Base-by-base conservation (phyloP, 2,329 filamentous ascomycete genomes). In the Aquanectria penicillioides region DNA sequence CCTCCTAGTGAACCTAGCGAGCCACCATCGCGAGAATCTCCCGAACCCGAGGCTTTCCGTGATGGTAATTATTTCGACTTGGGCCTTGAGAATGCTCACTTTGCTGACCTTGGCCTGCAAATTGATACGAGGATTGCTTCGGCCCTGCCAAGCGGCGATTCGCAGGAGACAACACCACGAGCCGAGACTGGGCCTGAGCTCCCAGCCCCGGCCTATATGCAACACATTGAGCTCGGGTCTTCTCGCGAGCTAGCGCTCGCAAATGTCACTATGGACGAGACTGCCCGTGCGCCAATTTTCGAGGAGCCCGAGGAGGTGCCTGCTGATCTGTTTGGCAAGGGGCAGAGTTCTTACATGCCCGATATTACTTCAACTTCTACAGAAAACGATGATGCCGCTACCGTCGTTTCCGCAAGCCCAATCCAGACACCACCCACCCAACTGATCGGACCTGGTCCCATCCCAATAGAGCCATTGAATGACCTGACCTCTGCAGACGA, bases 141-240 rank as follows among this genome's bases (percentile, higher is more conserved):
- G 13, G 52, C 73, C 17, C 64, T 69, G 2, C 71, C 75, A 4
- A 69, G 73, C 9, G 69, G 77, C 8, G 84, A 81, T 38, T 91
- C 89, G 6, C 80, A 87, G 63, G 86, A 92, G 69, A 83, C 84
- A 1, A 93, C 90, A 1, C 90, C 91, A 1, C 91, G 86, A 60
- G 88, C 88, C 5, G 81, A 80, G 15, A 55, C 63, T n/a, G 70
- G 60, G 54, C 74, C 72, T 9, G 68, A 71, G 36, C 62, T 76
- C 11, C 71, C 70, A 7, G 48, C 36, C 20, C 36, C 59, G n/a
- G 11, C 29, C 25, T 20, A 31, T 4, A 33, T 29, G 9, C 54
- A 59, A 12, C 11, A 25, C 17, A 17, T 34, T 20, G 36, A 61
- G 8, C 44, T 17, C 7, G 25, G 54, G 17, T 23, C 29, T 34